These are phyloP conservation scores for Kokia cookei DNA, from an alignment of 441 rosid genomes.

Conservation along the genomic window DNA sequence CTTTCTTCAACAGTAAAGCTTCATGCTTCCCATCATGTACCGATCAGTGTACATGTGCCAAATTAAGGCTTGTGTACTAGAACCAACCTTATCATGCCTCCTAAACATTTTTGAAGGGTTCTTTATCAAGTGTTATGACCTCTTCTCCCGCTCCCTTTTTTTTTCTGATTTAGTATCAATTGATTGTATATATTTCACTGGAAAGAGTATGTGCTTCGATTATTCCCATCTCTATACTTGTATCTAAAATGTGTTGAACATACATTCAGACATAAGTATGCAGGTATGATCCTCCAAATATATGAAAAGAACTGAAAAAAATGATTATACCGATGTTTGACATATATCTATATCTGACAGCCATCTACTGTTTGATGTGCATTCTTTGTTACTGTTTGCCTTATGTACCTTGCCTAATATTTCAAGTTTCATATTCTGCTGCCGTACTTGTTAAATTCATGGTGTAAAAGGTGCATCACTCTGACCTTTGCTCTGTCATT, in stretches of 20 bases:
- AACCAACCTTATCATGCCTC: not conserved
- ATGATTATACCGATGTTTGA: no score
- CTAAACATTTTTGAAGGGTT: not conserved
- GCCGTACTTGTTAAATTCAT: not conserved
- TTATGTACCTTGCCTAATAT: constrained; percentile 5
- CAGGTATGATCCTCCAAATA: no score
- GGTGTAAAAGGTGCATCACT: not conserved
- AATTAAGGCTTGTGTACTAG: not conserved
- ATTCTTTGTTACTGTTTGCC: not conserved
- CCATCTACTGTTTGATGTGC: not conserved
- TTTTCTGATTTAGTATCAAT: not conserved
- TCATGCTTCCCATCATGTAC: not conserved
- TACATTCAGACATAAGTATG: no score
- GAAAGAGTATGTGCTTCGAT: not conserved
- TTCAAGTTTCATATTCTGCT: not conserved
- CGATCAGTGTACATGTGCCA: not conserved
- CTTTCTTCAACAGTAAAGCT: not conserved
- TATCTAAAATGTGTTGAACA: no score
- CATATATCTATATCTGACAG: no score
- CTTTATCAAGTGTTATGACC: not conserved
- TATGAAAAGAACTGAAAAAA: no score
- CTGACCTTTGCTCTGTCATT: not conserved
- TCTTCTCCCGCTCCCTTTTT: not conserved
- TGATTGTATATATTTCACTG: not conserved
- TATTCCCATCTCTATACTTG: no score